These are phyloP conservation scores for Pisolithus microcarpus DNA, from an alignment of 768 basidiomycete genomes.

Conservation along the genomic window DNA sequence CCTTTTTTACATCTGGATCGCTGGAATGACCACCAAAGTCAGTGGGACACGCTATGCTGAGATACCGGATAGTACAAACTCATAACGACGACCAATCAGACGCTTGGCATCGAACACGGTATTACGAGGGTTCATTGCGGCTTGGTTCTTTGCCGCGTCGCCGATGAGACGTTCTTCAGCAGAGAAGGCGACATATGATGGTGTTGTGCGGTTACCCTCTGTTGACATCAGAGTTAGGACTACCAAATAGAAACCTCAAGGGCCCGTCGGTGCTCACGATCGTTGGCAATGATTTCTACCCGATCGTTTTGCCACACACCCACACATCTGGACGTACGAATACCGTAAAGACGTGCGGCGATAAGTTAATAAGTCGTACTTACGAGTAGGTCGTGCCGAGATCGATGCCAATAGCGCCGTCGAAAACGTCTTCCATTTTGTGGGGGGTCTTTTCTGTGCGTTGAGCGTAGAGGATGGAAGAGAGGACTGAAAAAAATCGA, in stretches of 20 bases:
- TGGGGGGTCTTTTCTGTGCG: conserved; percentile 20
- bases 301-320: conserved; percentile 99
- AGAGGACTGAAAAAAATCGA: conserved; percentile 36
- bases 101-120: conserved; percentile 99
- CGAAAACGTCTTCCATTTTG: conserved; percentile 89
- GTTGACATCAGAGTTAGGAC: conserved; percentile 5
- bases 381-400: conserved; percentile 97
- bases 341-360: conserved; percentile 11
- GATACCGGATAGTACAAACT: conserved; percentile 43
- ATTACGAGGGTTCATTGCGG: conserved; percentile 99
- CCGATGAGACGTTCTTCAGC: conserved; percentile 94
- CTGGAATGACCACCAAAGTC: conserved; percentile 31
- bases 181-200: conserved; percentile 99
- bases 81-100: conserved; percentile 94
- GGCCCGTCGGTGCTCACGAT: conserved; percentile 52
- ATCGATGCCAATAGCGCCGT: conserved; percentile 96
- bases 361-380: conserved; percentile 24
- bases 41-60: not conserved
- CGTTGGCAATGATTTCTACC: conserved; percentile 97
- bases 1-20: conserved; percentile 93
- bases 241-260: not conserved
- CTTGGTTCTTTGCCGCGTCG: conserved; percentile 98
- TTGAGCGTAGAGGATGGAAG: conserved; percentile 23
- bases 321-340: conserved; percentile 62
- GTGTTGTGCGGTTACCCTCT: conserved; percentile 99